phyloP scores from a whole-genome alignment of 257 asterid species.

The Jacaranda mimosifolia region DNA sequence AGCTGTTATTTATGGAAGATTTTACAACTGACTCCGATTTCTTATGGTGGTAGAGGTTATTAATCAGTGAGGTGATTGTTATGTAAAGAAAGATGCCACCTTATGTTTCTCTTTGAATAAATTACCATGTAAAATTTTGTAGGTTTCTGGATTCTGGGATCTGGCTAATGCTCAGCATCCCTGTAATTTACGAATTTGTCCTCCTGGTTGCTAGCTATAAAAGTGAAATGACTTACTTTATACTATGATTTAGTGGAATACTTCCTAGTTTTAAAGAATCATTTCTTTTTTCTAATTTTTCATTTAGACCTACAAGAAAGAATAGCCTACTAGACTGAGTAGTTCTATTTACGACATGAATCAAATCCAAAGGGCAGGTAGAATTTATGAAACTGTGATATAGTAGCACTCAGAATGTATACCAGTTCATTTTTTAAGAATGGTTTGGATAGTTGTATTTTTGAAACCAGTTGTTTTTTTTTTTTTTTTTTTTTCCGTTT shows the following conservation, averaged over 20 bases:
- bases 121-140: not conserved
- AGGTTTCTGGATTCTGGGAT: not conserved
- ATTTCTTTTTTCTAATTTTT: not conserved
- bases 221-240: not conserved
- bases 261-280: not conserved
- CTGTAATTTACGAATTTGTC: not conserved
- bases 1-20: not conserved
- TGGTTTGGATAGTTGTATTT: not conserved
- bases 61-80: not conserved
- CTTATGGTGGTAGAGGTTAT: slow-evolving; percentile 4
- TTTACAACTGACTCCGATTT: not conserved
- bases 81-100: not conserved
- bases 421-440: not conserved
- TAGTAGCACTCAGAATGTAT: not conserved
- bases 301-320: not conserved
- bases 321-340: not conserved
- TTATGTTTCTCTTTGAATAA: not conserved
- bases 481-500: too few species aligned
- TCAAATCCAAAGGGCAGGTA: not conserved
- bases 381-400: slow-evolving; percentile 3
- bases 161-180: not conserved
- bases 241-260: not conserved
- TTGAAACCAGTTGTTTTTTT: not conserved
- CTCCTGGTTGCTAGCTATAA: not conserved
- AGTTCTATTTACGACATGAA: not conserved